Base-by-base conservation (phyloP, 139 green algal species). In the Microglena sp. region DNA sequence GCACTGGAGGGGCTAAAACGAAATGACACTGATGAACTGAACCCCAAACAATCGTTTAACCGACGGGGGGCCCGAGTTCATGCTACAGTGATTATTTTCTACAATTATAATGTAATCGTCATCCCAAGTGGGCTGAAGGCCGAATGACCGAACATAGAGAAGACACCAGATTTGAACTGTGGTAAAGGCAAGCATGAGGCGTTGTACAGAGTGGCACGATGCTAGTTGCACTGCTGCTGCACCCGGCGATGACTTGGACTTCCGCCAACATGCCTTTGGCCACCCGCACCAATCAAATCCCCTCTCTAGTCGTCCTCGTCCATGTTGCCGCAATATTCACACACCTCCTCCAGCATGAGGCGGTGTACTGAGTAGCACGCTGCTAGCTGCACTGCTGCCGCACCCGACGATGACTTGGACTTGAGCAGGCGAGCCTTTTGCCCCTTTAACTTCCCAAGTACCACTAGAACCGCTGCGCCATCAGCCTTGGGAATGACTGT, bases 401-500 rank as follows among this genome's bases (percentile, higher is more conserved):
- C 71, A 21, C 72, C 85, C 35, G 54, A 59, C 55, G 57, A 58
- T 26, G 43, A 66, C 56, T 69, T 77, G 62, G 53, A 59, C 62
- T 79, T 72, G 29, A 61, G 27, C 65, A 92, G 73, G n/a, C 67
- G 45, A 8, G 69, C 86, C 58, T 61, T 67, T 33, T 74, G 5
- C 21, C 87, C 87, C 31, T 73, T 69, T 33, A 78, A 72, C 65
- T 44, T 5, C 4, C 87, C 87, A 1, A 27, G 36, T 43, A 95
- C 67, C 31, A 95, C 71, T 58, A 90, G 60, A 53, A 95, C 63
- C 1, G 60, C 55, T 0, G 71, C 68, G 33, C 87, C 87, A 32
- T 81, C 64, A 1, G 62, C 68, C 24, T 75, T 82, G 22, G 87
- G 87, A 24, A 95, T 74, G 40, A 91, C 83, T 11, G 87, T 95